Evolutionary conservation across 1,139 yeast genomes (phyloP), one percentile per base, ranked within the genome.

Genomic region (Candida glucosophila): DNA sequence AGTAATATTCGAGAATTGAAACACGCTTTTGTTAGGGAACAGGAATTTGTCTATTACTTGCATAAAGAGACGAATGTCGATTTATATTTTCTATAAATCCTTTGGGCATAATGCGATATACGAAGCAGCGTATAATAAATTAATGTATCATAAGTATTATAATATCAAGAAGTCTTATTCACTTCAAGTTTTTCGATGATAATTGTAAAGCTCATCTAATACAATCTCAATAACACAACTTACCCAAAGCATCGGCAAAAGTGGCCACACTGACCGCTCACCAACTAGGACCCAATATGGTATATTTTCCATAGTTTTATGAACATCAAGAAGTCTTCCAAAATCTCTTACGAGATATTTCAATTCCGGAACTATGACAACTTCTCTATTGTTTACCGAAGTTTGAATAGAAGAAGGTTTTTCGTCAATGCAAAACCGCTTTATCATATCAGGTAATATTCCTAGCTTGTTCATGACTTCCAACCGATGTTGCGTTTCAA

Each of bases 241-340:
- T 1, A 95, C 81, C 75, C 88, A 78, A 22, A 92, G 60, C 23
- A 88, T 59, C 0, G 96, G 85, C 36, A 85, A 66, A 33, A 83
- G 71, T 1, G 95, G 95, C 98, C 98, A 90, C 0, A 88, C 86
- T 25, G 94, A 80, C 37, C 81, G 64, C 49, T 88, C 97, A 4
- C 99, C 99, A 17, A 88, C 86, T 28, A 70, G 58, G 3, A 86
- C 74, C 94, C 97, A 88, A 44, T 85, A 85, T 3, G 86, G 82
- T 16, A 86, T 79, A 45, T 83, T 86, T 31, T 76, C 77, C 53
- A 68, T 52, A 8, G 69, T 59, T 39, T 72, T 69, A 35, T 83
- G 82, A 6, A 83, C 76, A 39, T 86, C 93, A 41, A 81, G 76
- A 2, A 80, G 74, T 34, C 81, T 59, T 17, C 82, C 76, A 39